These are phyloP conservation scores for Chaetoscypha palmicola DNA, from an alignment of 2,329 filamentous ascomycete species.

Conservation along the genomic window DNA sequence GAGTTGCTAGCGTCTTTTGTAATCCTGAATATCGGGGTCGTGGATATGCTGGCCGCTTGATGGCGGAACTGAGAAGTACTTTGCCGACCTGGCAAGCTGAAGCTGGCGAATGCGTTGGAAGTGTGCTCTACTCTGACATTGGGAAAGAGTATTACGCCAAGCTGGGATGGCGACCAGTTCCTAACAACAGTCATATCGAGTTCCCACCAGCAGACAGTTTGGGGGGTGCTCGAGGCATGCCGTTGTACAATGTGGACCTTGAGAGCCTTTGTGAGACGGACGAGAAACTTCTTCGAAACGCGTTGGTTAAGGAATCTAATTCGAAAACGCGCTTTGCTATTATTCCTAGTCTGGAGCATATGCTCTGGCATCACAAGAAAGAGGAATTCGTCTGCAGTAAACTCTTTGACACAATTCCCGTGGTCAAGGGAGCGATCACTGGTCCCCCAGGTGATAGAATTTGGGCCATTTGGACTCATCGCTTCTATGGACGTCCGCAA, in stretches of 20 bases:
- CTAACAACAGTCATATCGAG: slow-evolving; percentile 59
- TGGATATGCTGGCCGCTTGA: slow-evolving; percentile 71
- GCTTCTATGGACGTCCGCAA: neutral
- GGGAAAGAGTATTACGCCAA: slow-evolving; percentile 72
- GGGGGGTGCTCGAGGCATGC: slow-evolving; percentile 26
- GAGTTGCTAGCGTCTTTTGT: slow-evolving; percentile 71
- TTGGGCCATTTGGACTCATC: neutral
- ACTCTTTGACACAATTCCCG: neutral
- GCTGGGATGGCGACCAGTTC: slow-evolving; percentile 67
- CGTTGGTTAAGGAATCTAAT: neutral
- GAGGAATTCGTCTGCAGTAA: neutral
- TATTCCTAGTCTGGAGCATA: neutral
- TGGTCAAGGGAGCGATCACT: neutral
- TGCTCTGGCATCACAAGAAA: neutral
- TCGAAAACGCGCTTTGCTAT: neutral
- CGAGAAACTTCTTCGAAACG: slow-evolving; percentile 35
- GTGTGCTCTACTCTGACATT: slow-evolving; percentile 79
- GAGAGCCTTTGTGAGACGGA: slow-evolving; percentile 54
- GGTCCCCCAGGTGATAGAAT: neutral
- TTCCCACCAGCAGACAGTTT: slow-evolving; percentile 39
- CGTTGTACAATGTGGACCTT: slow-evolving; percentile 54
- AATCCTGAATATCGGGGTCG: slow-evolving; percentile 55
- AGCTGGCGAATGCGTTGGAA: slow-evolving; percentile 38
- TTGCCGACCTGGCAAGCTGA: slow-evolving; percentile 43
- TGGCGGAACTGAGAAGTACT: slow-evolving; percentile 52